Conservation (phyloP, 1,284 basidiomycete species). For the Ganoderma leucocontextum region DNA sequence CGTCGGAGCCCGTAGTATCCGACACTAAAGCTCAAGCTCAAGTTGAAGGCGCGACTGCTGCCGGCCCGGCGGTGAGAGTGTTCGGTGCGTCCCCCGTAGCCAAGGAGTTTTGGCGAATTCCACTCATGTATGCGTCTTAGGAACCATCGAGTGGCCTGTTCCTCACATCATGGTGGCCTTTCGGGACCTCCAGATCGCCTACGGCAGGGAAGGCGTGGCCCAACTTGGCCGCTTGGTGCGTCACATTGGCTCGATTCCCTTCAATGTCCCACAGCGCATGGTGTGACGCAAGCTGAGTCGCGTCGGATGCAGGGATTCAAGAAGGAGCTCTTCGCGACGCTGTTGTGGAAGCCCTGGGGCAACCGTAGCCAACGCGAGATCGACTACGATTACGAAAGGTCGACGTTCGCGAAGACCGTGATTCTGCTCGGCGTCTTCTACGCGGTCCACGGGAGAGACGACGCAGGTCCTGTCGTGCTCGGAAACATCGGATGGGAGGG, state of each 20-base stretch:
- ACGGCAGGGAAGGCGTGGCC: neutral
- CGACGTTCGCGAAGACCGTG: neutral
- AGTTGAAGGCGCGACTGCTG: too few species aligned
- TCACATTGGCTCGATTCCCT: neutral
- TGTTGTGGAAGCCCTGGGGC: neutral
- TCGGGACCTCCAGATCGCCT: neutral
- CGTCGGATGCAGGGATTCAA: neutral
- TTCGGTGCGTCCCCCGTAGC: too few species aligned
- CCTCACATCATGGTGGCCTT: slow-evolving; percentile 2
- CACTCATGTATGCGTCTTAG: neutral
- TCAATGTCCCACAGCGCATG: neutral
- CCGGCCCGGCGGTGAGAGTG: too few species aligned
- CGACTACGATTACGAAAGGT: neutral
- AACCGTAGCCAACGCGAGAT: neutral
- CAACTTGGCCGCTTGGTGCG: neutral
- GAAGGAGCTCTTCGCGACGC: neutral
- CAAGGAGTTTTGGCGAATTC: neutral
- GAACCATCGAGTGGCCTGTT: neutral
- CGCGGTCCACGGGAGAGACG: neutral
- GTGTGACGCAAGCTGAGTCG: neutral
- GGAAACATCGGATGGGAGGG: neutral
- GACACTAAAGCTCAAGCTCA: too few species aligned
- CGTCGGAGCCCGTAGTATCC: too few species aligned
- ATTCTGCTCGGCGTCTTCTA: neutral
- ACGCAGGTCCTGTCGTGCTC: neutral